These are phyloP conservation scores for Mortierella sp. DNA, from an alignment of 371 early-diverging fungal genomes.

Conservation along the genomic window DNA sequence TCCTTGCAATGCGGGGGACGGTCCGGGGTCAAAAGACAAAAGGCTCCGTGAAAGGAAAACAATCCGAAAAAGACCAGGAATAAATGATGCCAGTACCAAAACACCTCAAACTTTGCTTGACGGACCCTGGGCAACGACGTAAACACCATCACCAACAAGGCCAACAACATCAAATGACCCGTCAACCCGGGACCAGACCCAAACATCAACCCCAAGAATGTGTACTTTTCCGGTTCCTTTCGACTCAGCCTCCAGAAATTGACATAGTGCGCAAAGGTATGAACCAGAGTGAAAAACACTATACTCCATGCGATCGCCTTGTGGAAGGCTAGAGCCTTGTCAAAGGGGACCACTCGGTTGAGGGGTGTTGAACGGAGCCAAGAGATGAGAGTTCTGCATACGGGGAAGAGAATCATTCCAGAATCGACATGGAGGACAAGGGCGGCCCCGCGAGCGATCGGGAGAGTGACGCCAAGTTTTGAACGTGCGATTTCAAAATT, in stretches of 20 bases:
- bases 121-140: slow-evolving; percentile 75
- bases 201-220: slow-evolving; percentile 58
- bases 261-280: slow-evolving; percentile 78
- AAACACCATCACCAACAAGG: slow-evolving; percentile 80
- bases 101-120: slow-evolving; percentile 79
- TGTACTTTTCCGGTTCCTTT: slow-evolving; percentile 28
- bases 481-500: slow-evolving; percentile 61
- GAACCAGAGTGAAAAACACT: slow-evolving; percentile 79
- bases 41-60: slow-evolving; percentile 85
- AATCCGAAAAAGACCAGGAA: slow-evolving; percentile 86
- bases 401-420: slow-evolving; percentile 82
- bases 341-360: slow-evolving; percentile 80
- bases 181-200: slow-evolving; percentile 82
- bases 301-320: slow-evolving; percentile 83
- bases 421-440: slow-evolving; percentile 77
- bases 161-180: slow-evolving; percentile 82
- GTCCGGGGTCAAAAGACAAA: slow-evolving; percentile 86
- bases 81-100: slow-evolving; percentile 91
- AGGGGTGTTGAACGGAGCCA: slow-evolving; percentile 78
- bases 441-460: slow-evolving; percentile 74
- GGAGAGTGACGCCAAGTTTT: slow-evolving; percentile 63
- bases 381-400: slow-evolving; percentile 86
- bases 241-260: slow-evolving; percentile 71
- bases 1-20: slow-evolving; percentile 75
- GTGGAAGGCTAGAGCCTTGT: slow-evolving; percentile 85